Conservation (phyloP, 129 eudicot genomes). For the Gnaphalium uliginosum region DNA sequence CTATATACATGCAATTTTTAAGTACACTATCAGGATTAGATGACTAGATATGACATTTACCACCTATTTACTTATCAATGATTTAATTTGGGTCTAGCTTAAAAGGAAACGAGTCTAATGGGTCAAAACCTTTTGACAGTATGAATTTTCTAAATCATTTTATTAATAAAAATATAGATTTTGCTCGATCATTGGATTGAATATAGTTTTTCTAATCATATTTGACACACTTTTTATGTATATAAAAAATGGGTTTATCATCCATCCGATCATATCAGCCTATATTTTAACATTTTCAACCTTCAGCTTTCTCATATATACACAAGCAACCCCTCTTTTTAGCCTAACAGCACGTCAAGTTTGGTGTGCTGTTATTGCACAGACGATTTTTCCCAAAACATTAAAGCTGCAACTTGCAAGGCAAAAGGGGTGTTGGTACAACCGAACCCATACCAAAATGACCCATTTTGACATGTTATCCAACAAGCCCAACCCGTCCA, state of each 20-base stretch:
- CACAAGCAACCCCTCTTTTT: too few relatives aligned
- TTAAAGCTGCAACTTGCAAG: not conserved
- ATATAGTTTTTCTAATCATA: not conserved
- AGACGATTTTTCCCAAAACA: too few relatives aligned
- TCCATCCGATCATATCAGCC: too few relatives aligned
- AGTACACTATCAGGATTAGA: not conserved
- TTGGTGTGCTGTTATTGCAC: too few relatives aligned
- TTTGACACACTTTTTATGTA: not conserved
- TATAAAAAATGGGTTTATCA: too few relatives aligned
- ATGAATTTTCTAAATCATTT: not conserved
- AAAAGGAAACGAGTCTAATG: not conserved
- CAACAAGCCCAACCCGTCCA: not conserved
- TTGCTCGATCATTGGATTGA: not conserved
- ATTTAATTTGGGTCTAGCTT: not conserved
- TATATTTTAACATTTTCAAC: too few relatives aligned
- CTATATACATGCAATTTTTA: slow-evolving; percentile 41
- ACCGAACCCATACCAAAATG: not conserved
- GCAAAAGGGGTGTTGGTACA: not conserved
- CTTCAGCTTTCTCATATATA: too few relatives aligned
- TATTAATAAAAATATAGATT: not conserved
- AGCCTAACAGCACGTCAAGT: too few relatives aligned
- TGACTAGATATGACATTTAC: not conserved
- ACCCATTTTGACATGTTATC: not conserved
- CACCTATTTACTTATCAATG: not conserved
- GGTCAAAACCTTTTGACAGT: not conserved